phyloP scores from a whole-genome alignment of 305 asterid genomes.

The Fraxinus ornus region DNA sequence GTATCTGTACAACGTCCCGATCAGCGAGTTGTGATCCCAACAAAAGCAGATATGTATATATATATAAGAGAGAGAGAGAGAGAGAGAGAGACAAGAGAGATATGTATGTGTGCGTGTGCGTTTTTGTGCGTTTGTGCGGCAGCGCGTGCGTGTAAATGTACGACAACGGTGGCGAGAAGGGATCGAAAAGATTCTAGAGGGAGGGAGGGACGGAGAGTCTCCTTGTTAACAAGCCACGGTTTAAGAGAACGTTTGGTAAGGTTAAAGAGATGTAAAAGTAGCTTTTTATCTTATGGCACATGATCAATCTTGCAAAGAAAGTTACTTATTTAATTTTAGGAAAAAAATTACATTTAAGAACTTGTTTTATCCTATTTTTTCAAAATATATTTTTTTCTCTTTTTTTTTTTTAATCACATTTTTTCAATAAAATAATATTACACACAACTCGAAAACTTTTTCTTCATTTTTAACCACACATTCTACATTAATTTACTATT shows the following conservation, averaged over 20 bases:
- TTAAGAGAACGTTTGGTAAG: not conserved
- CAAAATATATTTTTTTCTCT: too few species aligned
- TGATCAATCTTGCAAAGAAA: not conserved
- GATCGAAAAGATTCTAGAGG: slow-evolving; percentile 22
- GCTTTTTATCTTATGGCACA: not conserved
- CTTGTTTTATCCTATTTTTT: too few species aligned
- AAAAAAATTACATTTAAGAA: too few species aligned
- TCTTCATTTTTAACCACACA: too few species aligned
- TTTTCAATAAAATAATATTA: too few species aligned
- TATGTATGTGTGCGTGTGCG: not conserved
- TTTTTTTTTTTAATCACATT: too few species aligned
- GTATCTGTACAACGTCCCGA: slow-evolving; percentile 42
- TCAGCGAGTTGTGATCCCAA: slow-evolving; percentile 23
- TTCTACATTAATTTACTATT: too few species aligned
- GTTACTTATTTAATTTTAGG: not conserved
- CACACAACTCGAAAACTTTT: too few species aligned
- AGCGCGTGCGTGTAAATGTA: slow-evolving; percentile 19
- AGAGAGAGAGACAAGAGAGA: not conserved
- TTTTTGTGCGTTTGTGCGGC: not conserved
- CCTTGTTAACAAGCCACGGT: not conserved
- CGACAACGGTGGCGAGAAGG: slow-evolving; percentile 31
- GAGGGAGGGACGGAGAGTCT: not conserved
- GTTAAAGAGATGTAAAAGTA: not conserved
- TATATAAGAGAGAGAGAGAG: not conserved
- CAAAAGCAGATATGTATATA: not conserved